These are phyloP conservation scores for Beta lomatogona DNA, from an alignment of 179 eudicot genomes.

Conservation along the genomic window DNA sequence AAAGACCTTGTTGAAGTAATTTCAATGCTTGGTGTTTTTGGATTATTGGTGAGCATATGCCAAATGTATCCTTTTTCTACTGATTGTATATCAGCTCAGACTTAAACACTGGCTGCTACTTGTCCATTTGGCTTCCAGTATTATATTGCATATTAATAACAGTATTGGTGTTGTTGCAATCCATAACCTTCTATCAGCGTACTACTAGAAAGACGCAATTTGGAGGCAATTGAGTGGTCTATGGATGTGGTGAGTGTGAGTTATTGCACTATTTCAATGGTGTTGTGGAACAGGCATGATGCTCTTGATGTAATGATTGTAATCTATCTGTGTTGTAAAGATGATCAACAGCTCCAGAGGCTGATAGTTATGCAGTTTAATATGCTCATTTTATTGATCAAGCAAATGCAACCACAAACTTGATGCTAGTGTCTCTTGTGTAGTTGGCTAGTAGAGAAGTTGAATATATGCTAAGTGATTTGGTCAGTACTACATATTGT, in stretches of 20 bases:
- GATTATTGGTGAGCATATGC: conserved; percentile 55
- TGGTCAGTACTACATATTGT: conserved; percentile 1
- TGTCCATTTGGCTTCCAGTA: background rate
- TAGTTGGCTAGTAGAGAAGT: background rate
- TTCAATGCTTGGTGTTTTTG: conserved; percentile 76
- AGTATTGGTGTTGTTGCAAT: conserved; percentile 13
- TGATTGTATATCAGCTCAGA: conserved; percentile 1
- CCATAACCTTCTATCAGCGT: conserved; percentile 56
- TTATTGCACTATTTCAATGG: background rate
- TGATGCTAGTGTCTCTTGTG: background rate
- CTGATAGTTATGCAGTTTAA: background rate
- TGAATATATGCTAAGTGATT: background rate
- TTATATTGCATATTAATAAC: conserved; percentile 1
- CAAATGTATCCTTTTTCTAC: conserved; percentile 74
- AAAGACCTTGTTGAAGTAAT: conserved; percentile 72
- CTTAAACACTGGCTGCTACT: conserved; percentile 1
- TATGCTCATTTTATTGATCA: background rate
- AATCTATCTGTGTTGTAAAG: background rate
- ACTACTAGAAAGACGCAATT: conserved; percentile 54
- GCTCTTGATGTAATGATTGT: background rate
- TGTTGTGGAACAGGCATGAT: background rate
- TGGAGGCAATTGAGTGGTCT: conserved; percentile 74
- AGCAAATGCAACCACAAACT: background rate
- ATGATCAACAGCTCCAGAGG: background rate
- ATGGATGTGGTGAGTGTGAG: background rate